Evolutionary conservation across 2,329 filamentous ascomycete genomes (phyloP).

Genomic region (Tolypocladium pustulatum): DNA sequence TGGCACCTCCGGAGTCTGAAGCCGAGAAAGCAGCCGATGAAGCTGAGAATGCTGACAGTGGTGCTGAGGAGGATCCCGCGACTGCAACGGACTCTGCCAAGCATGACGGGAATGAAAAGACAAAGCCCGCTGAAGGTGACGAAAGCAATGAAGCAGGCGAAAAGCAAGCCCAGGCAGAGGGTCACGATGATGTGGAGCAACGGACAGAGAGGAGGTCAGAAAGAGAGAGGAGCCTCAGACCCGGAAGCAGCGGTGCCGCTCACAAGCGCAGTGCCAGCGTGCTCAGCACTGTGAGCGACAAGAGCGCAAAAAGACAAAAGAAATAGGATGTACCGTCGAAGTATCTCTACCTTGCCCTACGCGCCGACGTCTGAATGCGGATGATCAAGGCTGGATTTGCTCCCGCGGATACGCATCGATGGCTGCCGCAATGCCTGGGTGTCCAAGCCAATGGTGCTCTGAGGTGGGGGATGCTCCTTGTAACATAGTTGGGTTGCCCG

Average conservation of each 20-base stretch:
- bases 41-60: constrained; percentile 7
- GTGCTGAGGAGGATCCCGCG: constrained; percentile 5
- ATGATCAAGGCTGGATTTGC: not conserved
- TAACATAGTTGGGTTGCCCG: not conserved
- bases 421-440: not conserved
- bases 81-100: constrained; percentile 10
- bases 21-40: constrained; percentile 2
- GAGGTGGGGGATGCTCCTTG: not conserved
- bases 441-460: not conserved
- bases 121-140: constrained; percentile 6
- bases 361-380: constrained; percentile 5
- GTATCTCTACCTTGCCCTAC: constrained; percentile 12
- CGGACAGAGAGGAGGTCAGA: constrained; percentile 15
- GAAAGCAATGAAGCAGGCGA: constrained; percentile 8
- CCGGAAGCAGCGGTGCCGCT: constrained; percentile 27
- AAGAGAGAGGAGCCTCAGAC: constrained; percentile 19
- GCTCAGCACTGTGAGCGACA: constrained; percentile 59
- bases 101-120: constrained; percentile 7
- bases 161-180: not conserved
- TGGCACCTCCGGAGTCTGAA: constrained; percentile 8
- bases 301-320: constrained; percentile 47
- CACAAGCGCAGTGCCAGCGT: constrained; percentile 81
- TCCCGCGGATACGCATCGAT: not conserved
- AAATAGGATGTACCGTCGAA: constrained; percentile 23
- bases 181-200: constrained; percentile 13